Percentiles rank a stretch among this genome's conserved stretches.
phyloP scores from a whole-genome alignment of 1,284 basidiomycete genomes.

The Leccinum subrobustum region DNA sequence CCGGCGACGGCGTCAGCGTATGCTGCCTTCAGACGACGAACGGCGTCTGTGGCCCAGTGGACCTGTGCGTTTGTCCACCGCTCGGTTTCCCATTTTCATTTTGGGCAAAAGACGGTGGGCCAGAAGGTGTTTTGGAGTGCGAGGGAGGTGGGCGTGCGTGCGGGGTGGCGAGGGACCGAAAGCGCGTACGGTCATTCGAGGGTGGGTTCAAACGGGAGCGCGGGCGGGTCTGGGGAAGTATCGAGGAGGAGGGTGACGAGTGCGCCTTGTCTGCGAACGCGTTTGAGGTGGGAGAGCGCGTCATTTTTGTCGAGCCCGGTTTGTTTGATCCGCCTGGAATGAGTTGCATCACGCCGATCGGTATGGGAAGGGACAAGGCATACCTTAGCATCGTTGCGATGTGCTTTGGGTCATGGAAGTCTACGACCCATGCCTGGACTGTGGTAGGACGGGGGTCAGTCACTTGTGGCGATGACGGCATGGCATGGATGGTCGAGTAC shows the following conservation, averaged over 20 bases:
- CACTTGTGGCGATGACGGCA: background rate
- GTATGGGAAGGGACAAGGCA: background rate
- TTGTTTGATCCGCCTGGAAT: conserved; percentile 61
- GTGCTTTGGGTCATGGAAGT: conserved; percentile 67
- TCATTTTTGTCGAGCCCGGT: conserved; percentile 53
- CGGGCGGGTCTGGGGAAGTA: conserved; percentile 37
- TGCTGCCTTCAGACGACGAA: too few relatives aligned
- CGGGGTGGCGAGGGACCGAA: conserved; percentile 39
- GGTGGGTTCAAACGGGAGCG: conserved; percentile 38
- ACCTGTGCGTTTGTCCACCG: too few relatives aligned
- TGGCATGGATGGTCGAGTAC: conserved; percentile 27
- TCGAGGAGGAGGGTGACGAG: conserved; percentile 54
- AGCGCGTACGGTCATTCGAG: conserved; percentile 52
- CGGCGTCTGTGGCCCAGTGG: too few relatives aligned
- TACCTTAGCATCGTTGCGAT: conserved; percentile 69
- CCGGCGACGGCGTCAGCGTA: too few relatives aligned
- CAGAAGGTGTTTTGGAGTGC: too few relatives aligned
- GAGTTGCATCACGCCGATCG: background rate
- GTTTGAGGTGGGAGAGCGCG: conserved; percentile 75
- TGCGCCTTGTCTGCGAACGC: conserved; percentile 59
- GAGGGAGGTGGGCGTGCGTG: too few relatives aligned
- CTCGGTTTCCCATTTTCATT: too few relatives aligned
- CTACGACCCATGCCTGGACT: conserved; percentile 80
- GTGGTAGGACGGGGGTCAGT: conserved; percentile 7
- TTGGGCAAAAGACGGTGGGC: too few relatives aligned